Percentiles rank a stretch among this genome's conserved stretches.
Conservation (phyloP, 1,284 basidiomycete genomes). For the Naganishia albida region DNA sequence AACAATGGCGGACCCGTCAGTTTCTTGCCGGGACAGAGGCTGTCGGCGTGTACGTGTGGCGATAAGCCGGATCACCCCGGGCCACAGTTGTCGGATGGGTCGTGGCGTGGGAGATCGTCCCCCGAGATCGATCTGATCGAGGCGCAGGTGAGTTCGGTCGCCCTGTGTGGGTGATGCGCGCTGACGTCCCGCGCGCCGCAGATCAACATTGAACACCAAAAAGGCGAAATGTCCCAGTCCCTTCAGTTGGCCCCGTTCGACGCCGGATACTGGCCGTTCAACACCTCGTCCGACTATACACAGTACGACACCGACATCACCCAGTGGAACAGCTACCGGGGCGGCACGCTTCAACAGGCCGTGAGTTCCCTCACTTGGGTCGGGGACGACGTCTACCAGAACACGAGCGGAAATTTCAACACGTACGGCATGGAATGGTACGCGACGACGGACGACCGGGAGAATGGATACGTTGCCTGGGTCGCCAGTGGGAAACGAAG, state of each 20-base stretch:
- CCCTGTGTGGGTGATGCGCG: neutral
- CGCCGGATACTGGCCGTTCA: constrained; percentile 46
- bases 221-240: constrained; percentile 50
- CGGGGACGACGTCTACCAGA: constrained; percentile 44
- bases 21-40: constrained; percentile 59
- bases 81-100: constrained; percentile 46
- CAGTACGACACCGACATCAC: constrained; percentile 56
- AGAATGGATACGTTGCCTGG: constrained; percentile 77
- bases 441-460: constrained; percentile 60
- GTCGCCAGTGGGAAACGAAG: constrained; percentile 73
- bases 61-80: constrained; percentile 56
- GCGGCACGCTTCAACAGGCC: constrained; percentile 67
- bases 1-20: constrained; percentile 31
- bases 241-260: constrained; percentile 53
- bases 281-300: constrained; percentile 50
- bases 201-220: constrained; percentile 35
- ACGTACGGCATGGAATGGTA: constrained; percentile 70
- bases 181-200: constrained; percentile 2
- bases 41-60: constrained; percentile 62
- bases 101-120: constrained; percentile 52
- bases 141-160: constrained; percentile 49
- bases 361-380: constrained; percentile 44
- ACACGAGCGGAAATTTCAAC: constrained; percentile 54
- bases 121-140: constrained; percentile 62
- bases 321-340: constrained; percentile 59